phyloP scores from a whole-genome alignment of 2,329 filamentous ascomycete genomes.

The Pseudogymnoascus sp. region DNA sequence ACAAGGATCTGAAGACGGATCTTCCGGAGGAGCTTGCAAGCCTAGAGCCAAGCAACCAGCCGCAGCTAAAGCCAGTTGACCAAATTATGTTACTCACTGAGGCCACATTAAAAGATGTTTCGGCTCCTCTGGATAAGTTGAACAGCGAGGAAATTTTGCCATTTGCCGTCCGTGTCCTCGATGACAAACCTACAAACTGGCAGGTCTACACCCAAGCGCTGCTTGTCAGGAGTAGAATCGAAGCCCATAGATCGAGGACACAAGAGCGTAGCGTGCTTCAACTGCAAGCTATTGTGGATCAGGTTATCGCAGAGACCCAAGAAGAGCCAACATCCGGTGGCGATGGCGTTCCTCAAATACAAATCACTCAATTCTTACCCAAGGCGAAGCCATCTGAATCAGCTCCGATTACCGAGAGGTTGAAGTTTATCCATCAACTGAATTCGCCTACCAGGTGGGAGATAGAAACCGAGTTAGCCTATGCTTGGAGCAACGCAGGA shows the following conservation, averaged over 20 bases:
- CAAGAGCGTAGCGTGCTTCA: conserved; percentile 85
- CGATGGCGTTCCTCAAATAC: conserved; percentile 32
- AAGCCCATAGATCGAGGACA: conserved; percentile 78
- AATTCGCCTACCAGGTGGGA: conserved; percentile 86
- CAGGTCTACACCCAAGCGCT: conserved; percentile 94
- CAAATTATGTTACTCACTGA: conserved; percentile 87
- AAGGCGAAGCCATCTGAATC: conserved; percentile 67
- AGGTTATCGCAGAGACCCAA: conserved; percentile 78
- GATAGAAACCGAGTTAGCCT: conserved; percentile 84
- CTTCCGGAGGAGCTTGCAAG: conserved; percentile 55
- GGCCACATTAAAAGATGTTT: conserved; percentile 79
- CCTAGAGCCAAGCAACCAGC: conserved; percentile 71
- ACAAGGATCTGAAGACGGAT: conserved; percentile 32
- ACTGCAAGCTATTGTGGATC: conserved; percentile 89
- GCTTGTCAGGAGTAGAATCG: conserved; percentile 80
- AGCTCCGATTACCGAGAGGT: conserved; percentile 64
- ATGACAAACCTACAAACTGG: conserved; percentile 91
- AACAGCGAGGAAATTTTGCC: conserved; percentile 91
- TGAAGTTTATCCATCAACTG: conserved; percentile 77
- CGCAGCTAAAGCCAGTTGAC: conserved; percentile 72
- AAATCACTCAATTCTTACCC: conserved; percentile 73
- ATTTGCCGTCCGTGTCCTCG: conserved; percentile 79
- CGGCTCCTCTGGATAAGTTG: conserved; percentile 71
- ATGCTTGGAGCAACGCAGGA: conserved; percentile 84
- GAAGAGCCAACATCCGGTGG: conserved; percentile 17